These are phyloP conservation scores for Hyaloscypha hepaticicola DNA, from an alignment of 495 filamentous ascomycete genomes.

Conservation along the genomic window DNA sequence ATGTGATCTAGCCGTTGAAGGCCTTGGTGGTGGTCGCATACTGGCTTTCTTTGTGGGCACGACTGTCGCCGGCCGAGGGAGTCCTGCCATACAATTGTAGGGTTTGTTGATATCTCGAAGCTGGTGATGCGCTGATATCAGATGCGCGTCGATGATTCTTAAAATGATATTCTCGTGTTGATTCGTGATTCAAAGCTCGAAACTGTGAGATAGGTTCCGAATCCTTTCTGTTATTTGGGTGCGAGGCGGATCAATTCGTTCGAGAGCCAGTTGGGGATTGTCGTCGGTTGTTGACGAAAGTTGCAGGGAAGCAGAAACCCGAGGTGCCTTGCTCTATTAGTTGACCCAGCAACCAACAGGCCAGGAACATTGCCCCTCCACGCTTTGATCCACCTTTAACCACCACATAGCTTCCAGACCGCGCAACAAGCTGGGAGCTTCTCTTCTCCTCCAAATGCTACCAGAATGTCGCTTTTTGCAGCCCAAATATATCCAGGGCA, in stretches of 20 bases:
- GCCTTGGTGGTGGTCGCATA: slow-evolving; percentile 56
- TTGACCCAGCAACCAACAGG: neutral
- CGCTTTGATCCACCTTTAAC: neutral
- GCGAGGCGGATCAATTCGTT: neutral
- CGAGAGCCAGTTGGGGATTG: neutral
- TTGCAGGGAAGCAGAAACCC: neutral
- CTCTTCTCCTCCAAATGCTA: slow-evolving; percentile 17
- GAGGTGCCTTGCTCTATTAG: neutral
- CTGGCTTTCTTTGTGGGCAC: slow-evolving; percentile 52
- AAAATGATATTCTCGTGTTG: neutral
- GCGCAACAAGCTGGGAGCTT: neutral
- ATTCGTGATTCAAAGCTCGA: neutral
- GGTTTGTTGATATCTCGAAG: slow-evolving; percentile 9
- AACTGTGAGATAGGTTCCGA: neutral
- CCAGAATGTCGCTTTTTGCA: slow-evolving; percentile 54
- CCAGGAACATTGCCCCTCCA: neutral
- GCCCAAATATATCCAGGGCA: slow-evolving; percentile 74
- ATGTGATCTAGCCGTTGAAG: slow-evolving; percentile 43
- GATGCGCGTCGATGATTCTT: slow-evolving; percentile 3
- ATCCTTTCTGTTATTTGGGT: neutral
- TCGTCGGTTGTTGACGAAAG: neutral
- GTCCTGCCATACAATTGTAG: slow-evolving; percentile 49
- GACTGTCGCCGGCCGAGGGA: slow-evolving; percentile 51
- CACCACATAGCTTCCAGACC: neutral
- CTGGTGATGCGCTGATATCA: neutral